Conservation (phyloP, 2,329 filamentous ascomycete species). For the Lachnellula arida region DNA sequence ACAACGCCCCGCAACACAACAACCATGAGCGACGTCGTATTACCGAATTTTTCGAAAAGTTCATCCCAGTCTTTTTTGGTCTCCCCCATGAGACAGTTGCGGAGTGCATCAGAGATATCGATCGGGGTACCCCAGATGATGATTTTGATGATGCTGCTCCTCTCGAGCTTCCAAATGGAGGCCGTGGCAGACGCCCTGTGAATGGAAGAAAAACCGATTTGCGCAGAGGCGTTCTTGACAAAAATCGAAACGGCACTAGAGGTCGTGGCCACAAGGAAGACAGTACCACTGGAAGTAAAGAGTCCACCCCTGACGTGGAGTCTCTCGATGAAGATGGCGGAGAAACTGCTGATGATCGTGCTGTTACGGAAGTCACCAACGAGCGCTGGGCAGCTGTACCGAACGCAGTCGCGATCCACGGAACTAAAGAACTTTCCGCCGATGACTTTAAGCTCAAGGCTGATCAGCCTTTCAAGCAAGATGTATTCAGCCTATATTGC, state of each 20-base stretch:
- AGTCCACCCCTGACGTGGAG: conserved; percentile 80
- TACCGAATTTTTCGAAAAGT: conserved; percentile 69
- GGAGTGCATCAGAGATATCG: conserved; percentile 62
- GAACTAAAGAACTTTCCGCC: conserved; percentile 50
- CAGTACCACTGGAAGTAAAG: conserved; percentile 77
- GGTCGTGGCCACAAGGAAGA: conserved; percentile 72
- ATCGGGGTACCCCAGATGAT: conserved; percentile 68
- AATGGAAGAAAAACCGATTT: conserved; percentile 75
- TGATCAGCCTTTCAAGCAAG: conserved; percentile 76
- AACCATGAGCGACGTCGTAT: conserved; percentile 69
- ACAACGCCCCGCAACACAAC: conserved; percentile 66
- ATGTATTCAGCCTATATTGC: conserved; percentile 83
- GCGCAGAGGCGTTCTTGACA: conserved; percentile 81
- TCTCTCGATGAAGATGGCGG: conserved; percentile 74
- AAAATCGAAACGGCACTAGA: conserved; percentile 64
- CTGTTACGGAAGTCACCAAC: conserved; percentile 58
- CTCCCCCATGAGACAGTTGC: conserved; percentile 65
- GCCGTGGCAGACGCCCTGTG: conserved; percentile 55
- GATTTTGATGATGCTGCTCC: conserved; percentile 61
- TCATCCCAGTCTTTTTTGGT: conserved; percentile 72
- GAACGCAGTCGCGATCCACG: conserved; percentile 48
- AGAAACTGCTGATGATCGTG: conserved; percentile 54
- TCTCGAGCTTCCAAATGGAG: conserved; percentile 66
- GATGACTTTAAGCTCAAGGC: conserved; percentile 62
- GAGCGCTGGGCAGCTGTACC: conserved; percentile 62